Evolutionary conservation across 2,329 filamentous ascomycete species (phyloP), one percentile per base, ranked within the genome.

Genomic region (Xylogone sp.): DNA sequence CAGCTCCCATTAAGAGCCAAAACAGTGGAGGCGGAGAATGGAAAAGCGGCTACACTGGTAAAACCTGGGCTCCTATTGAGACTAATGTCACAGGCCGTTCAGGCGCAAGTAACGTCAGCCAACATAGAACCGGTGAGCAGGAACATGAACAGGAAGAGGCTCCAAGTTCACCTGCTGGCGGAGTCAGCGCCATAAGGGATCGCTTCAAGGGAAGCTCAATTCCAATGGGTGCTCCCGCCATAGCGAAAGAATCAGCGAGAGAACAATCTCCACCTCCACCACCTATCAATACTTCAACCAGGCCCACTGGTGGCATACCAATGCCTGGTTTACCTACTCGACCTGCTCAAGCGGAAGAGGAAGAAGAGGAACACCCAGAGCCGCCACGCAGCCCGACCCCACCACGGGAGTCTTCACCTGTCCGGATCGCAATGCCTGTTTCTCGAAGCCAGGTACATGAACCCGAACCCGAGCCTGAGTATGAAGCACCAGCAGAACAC

Each of bases 1-100:
- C 79, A n/a, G 71, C 82, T 42, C 79, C 84, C 1, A 72, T 90
- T 27, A 68, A 75, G 47, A 76, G 78, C 47, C 90, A 96, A 68
- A 77, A 79, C 65, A 95, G 88, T 63, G 90, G 88, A 55, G 78
- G 77, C 29, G 74, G 72, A 52, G 85, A 90, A 54, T 97, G 92
- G 92, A 91, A 93, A 78, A 96, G 91, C 69, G 88, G 90, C 18
- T 97, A 97, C 67, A 75, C 77, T 46, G 93, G 93, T 55, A 97
- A 96, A 75, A 86, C 83, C 29, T 97, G 93, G 93, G 90, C 83
- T 21, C 74, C 91, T 2, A 90, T 97, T 24, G 83, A 91, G 62
- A 90, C 87, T 10, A 82, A 81, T 9, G 78, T 81, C 51, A 92
- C 84, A 49, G 86, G 86, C 18, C 85, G 84, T 51, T 83, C 83